Evolutionary conservation across 192 early-diverging fungal species (phyloP), one percentile per base, ranked within the genome.

Genomic region (Coemansia erecta): DNA sequence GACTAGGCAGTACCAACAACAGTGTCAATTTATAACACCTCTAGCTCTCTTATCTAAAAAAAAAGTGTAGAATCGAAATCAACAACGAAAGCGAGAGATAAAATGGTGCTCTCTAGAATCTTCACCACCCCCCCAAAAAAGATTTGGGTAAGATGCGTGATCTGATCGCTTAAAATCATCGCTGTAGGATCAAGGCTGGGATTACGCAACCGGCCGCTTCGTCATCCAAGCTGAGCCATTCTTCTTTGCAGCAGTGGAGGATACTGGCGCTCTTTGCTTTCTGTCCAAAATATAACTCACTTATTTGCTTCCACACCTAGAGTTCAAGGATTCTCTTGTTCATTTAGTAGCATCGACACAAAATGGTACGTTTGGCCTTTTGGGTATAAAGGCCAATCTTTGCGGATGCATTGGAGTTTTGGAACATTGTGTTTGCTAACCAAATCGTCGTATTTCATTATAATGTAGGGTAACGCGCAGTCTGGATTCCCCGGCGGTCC

Each of bases 401-500:
- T 1, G 26, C 26, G 14, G 4, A 43, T 9, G 6, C 14, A 43
- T 4, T 43, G 42, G 17, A 43, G 12, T 24, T 51, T n/a, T 13
- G 31, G 44, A 19, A 37, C 17, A n/a, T n/a, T n/a, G 42, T 22
- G 10, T 3, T 10, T 48, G 46, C 21, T 48, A 50, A 28, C 48
- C 23, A 23, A 50, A 50, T 50, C 23, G 2, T 21, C n/a, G 19
- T 21, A 42, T 43, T 56, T 56, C 9, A 21, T 22, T 57, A 26
- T 19, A 17, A 31, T 64, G 56, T 85, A 94, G 92, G 92, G 92
- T 81, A 90, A 94, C 74, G 85, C 90, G 71, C 89, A 91, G 70
- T 91, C 90, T 35, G 88, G 85, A 50, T 76, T 90, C 44, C 62
- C 75, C 13, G 86, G 85, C 56, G 83, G 84, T n/a, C 78, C 73